Evolutionary conservation across 495 filamentous ascomycete species (phyloP), one percentile per base, ranked within the genome.

Genomic region (Aspergillus indologenus): DNA sequence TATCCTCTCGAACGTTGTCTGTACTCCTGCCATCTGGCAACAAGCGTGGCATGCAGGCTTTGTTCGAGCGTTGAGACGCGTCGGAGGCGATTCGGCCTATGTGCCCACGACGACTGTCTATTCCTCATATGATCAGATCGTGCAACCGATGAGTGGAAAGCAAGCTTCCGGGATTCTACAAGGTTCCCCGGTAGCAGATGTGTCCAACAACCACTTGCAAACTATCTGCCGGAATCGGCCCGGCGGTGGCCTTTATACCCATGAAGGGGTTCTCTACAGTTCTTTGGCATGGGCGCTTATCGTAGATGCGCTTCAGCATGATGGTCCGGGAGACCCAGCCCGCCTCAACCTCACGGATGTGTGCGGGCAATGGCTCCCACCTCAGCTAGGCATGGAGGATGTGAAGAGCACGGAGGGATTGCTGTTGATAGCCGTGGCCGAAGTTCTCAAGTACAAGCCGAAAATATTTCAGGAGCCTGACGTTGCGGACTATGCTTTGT

Each of bases 81-180:
- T 73, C 26, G 72, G 68, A 20, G 78, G 80, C 7, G 78, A 81
- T 50, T 73, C 74, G 1, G 75, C 79, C 8, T 81, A 81, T 52
- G 75, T 81, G 9, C 78, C 79, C 8, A 81, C 79, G 0, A 82
- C 80, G 0, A 79, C 66, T 1, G 51, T 81, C 15, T 82, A 76
- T 66, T 73, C 70, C 14, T 59, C 65, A 44, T 65, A 68, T 31
- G 78, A 82, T 68, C 65, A 81, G 53, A 68, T 83, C 61, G 75
- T 81, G 12, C 65, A 78, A 61, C 79, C 78, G 29, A 68, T 75
- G 62, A 53, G 29, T 15, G 79, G 77, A n/a, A 63, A 66, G 7
- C 64, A 66, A 17, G 78, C 79, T 4, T 82, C 79, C 0, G 77
- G 71, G 15, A 71, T 64, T 47, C 60, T 81, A 2, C 20, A 57